Evolutionary conservation across 2,329 filamentous ascomycete genomes (phyloP).

Genomic region (Cytospora mali): DNA sequence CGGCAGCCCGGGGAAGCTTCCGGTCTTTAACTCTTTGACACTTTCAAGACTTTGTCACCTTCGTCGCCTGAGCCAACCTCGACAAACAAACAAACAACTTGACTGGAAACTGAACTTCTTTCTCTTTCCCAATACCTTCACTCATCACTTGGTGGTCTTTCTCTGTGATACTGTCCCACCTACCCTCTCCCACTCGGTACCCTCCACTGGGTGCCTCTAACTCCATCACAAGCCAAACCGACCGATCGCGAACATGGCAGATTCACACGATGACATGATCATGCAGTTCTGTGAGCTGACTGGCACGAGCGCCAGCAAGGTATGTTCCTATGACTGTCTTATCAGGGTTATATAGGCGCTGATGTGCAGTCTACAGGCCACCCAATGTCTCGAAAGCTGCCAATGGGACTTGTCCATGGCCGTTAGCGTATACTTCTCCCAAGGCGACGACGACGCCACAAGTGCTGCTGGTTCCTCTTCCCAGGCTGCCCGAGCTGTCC

Average conservation of each 20-base stretch:
- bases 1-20: constrained; percentile 1
- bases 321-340: constrained; percentile 34
- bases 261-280: constrained; percentile 45
- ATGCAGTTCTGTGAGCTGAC: constrained; percentile 61
- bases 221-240: constrained; percentile 1
- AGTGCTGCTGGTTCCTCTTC: constrained; percentile 46
- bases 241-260: constrained; percentile 40
- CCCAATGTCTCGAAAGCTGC: constrained; percentile 65
- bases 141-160: neutral
- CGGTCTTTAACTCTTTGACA: neutral
- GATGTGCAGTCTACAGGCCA: constrained; percentile 53
- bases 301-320: constrained; percentile 51
- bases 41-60: neutral
- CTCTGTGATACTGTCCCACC: neutral
- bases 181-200: neutral
- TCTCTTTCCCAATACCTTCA: neutral
- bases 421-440: constrained; percentile 63
- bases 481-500: constrained; percentile 31
- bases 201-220: constrained; percentile 1
- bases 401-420: constrained; percentile 69
- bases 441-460: constrained; percentile 53
- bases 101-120: neutral
- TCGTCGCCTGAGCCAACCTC: neutral
- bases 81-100: neutral
- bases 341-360: neutral